phyloP scores from a whole-genome alignment of 2,329 filamentous ascomycete genomes.

The Cercospora sp. region DNA sequence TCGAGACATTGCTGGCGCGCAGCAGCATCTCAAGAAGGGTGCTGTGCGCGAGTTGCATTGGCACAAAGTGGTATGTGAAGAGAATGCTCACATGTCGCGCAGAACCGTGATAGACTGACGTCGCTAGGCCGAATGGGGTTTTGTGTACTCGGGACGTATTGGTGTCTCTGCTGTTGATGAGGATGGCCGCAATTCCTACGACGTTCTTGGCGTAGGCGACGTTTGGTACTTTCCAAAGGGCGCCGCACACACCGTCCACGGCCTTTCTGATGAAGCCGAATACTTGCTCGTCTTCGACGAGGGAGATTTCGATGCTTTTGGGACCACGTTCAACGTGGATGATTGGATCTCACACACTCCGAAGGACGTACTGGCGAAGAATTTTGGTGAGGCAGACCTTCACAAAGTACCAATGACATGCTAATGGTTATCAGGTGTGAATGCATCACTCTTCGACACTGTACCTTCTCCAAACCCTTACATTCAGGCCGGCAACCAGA shows the following conservation, averaged over 20 bases:
- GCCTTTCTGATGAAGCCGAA: constrained; percentile 66
- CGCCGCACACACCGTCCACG: constrained; percentile 63
- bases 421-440: not conserved
- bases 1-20: constrained; percentile 66
- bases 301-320: constrained; percentile 58
- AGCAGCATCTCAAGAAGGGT: constrained; percentile 67
- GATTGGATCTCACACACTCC: constrained; percentile 71
- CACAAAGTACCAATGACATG: not conserved
- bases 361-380: constrained; percentile 64
- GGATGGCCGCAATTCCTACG: constrained; percentile 51
- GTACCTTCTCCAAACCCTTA: not conserved
- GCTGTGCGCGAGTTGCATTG: constrained; percentile 66
- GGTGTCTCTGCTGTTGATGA: constrained; percentile 55
- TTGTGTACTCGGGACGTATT: constrained; percentile 57
- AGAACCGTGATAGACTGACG: not conserved
- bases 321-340: constrained; percentile 66
- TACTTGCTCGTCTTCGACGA: constrained; percentile 49
- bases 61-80: constrained; percentile 51
- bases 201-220: constrained; percentile 47
- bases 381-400: constrained; percentile 48
- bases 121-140: constrained; percentile 48
- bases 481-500: not conserved
- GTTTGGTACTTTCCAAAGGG: constrained; percentile 21
- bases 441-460: not conserved
- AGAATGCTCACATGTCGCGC: not conserved